phyloP scores from a whole-genome alignment of 2,329 filamentous ascomycete species.

The Hypoxylon rubiginosum region DNA sequence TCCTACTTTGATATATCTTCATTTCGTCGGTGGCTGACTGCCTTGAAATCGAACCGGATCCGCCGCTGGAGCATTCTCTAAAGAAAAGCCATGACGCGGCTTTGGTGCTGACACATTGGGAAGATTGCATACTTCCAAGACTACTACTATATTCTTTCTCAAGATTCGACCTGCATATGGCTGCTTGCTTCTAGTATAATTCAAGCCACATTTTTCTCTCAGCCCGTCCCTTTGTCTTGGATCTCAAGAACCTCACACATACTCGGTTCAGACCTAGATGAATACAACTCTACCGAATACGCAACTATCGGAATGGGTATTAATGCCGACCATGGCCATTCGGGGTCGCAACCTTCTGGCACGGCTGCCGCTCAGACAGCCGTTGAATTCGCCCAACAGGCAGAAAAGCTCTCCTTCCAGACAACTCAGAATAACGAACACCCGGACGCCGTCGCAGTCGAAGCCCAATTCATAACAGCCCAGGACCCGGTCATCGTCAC shows the following conservation, averaged over 20 bases:
- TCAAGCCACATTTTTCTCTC: constrained; percentile 10
- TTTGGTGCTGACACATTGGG: constrained; percentile 21
- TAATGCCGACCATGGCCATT: constrained; percentile 30
- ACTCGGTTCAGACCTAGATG: constrained; percentile 17
- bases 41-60: constrained; percentile 27
- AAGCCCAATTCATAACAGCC: constrained; percentile 75
- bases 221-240: constrained; percentile 6
- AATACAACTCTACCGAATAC: constrained; percentile 10
- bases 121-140: constrained; percentile 4
- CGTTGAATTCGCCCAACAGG: constrained; percentile 72
- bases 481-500: constrained; percentile 80
- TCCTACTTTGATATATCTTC: constrained; percentile 32
- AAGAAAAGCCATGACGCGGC: constrained; percentile 31
- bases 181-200: constrained; percentile 11
- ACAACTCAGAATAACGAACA: constrained; percentile 48
- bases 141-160: constrained; percentile 1
- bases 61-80: constrained; percentile 11
- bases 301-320: constrained; percentile 38
- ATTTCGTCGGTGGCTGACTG: constrained; percentile 36
- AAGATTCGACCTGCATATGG: constrained; percentile 3
- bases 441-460: constrained; percentile 65
- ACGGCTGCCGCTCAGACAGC: constrained; percentile 57
- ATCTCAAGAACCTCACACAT: background rate
- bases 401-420: constrained; percentile 67
- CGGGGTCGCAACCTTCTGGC: constrained; percentile 40